phyloP scores from a whole-genome alignment of 1,284 basidiomycete genomes.

The Blastosporella zonata region DNA sequence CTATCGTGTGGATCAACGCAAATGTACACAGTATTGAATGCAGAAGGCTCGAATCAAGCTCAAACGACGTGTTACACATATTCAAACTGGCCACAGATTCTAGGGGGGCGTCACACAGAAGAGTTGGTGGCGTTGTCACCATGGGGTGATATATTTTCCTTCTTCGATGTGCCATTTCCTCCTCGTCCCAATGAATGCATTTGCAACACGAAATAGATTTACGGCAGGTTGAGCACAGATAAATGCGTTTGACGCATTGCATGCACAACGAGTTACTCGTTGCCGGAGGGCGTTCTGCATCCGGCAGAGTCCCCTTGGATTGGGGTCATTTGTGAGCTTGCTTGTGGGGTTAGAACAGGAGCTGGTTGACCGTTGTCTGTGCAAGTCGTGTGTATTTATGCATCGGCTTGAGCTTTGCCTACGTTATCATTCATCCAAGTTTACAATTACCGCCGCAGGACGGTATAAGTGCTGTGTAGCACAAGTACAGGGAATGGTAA shows the following conservation, averaged over 20 bases:
- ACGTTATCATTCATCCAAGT: neutral
- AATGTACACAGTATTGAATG: too few species aligned
- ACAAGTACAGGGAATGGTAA: neutral
- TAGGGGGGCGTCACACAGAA: too few species aligned
- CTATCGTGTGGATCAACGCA: too few species aligned
- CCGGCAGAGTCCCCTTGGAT: neutral
- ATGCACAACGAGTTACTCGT: neutral
- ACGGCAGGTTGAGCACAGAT: neutral
- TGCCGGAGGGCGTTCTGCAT: neutral
- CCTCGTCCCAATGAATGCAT: neutral
- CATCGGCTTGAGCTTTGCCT: neutral
- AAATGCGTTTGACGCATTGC: neutral
- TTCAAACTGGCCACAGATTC: too few species aligned
- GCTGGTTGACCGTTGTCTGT: neutral
- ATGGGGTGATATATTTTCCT: too few species aligned
- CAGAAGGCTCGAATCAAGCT: too few species aligned
- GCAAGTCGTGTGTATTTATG: neutral
- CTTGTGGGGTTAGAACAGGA: neutral
- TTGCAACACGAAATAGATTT: neutral
- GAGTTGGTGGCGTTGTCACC: neutral
- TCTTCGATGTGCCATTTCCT: neutral
- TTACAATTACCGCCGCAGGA: neutral
- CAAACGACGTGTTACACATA: too few species aligned
- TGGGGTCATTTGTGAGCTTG: neutral
- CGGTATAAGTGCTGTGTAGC: neutral